Conservation (phyloP, 2,329 filamentous ascomycete genomes). For the Colletotrichum tanaceti region DNA sequence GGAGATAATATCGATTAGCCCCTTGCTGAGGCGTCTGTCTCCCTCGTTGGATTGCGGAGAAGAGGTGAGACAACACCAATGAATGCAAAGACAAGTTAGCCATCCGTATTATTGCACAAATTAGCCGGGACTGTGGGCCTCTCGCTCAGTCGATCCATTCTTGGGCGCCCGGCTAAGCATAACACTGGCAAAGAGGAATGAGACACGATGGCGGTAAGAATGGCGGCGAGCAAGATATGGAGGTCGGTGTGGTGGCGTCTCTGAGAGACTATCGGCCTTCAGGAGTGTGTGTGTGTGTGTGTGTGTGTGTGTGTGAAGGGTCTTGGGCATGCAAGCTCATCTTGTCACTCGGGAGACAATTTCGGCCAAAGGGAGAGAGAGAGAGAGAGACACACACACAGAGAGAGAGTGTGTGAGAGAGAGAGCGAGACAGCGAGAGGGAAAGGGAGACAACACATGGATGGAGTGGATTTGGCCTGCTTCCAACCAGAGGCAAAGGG, state of each 20-base stretch:
- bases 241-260: neutral
- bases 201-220: neutral
- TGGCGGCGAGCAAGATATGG: neutral
- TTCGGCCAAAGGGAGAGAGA: conserved; percentile 15
- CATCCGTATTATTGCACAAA: too few species aligned
- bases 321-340: conserved; percentile 31
- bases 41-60: conserved; percentile 39
- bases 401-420: conserved; percentile 3
- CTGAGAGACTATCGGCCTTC: neutral
- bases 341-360: conserved; percentile 31
- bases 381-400: neutral
- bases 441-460: neutral
- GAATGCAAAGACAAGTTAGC: neutral
- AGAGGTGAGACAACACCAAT: conserved; percentile 31
- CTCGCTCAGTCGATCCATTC: conserved; percentile 35
- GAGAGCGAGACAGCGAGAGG: too few species aligned
- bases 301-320: neutral
- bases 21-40: conserved; percentile 24
- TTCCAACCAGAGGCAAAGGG: conserved; percentile 7
- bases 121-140: too few species aligned
- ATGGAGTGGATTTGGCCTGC: neutral
- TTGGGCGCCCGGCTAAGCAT: conserved; percentile 25
- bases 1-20: conserved; percentile 31
- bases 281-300: too few species aligned
- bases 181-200: conserved; percentile 10